These are phyloP conservation scores for Aspergillus tamarii DNA, from an alignment of 2,329 filamentous ascomycete genomes.

Conservation along the genomic window DNA sequence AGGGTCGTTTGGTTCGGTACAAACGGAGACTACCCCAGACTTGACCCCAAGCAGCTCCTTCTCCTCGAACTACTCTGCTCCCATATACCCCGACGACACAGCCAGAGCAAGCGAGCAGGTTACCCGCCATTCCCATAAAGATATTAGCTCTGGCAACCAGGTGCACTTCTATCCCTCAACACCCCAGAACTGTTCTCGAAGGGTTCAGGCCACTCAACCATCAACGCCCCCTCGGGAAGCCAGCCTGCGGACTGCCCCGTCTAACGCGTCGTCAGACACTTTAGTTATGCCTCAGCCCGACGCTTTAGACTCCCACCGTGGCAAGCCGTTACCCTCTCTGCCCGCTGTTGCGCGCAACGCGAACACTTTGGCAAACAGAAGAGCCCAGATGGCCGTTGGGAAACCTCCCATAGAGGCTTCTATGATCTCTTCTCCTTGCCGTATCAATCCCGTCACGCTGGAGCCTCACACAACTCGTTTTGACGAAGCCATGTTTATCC, in stretches of 20 bases:
- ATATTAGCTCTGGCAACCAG: constrained; percentile 21
- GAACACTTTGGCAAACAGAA: constrained; percentile 25
- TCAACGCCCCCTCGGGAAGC: constrained; percentile 28
- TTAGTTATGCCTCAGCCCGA: constrained; percentile 35
- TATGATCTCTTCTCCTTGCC: constrained; percentile 42
- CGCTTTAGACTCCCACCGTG: constrained; percentile 29
- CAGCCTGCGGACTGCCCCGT: constrained; percentile 19
- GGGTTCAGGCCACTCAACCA: constrained; percentile 27
- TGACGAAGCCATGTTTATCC: constrained; percentile 45
- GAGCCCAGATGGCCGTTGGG: constrained; percentile 24
- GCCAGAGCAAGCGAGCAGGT: constrained; percentile 33
- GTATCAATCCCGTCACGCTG: constrained; percentile 43
- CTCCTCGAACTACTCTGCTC: constrained; percentile 39
- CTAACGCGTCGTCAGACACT: constrained; percentile 32
- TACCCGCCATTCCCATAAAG: constrained; percentile 27
- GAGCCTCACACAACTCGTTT: constrained; percentile 44
- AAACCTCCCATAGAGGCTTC: constrained; percentile 40
- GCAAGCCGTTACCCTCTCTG: constrained; percentile 36
- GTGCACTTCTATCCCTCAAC: constrained; percentile 30
- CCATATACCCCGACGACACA: constrained; percentile 32
- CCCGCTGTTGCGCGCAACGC: constrained; percentile 32
- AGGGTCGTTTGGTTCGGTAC: constrained; percentile 38
- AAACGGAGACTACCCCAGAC: constrained; percentile 39
- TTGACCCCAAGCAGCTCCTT: constrained; percentile 45
- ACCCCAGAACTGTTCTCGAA: constrained; percentile 21